These are phyloP conservation scores for Phytophthora aleatoria DNA, from an alignment of 352 stramenopile genomes.

Conservation along the genomic window DNA sequence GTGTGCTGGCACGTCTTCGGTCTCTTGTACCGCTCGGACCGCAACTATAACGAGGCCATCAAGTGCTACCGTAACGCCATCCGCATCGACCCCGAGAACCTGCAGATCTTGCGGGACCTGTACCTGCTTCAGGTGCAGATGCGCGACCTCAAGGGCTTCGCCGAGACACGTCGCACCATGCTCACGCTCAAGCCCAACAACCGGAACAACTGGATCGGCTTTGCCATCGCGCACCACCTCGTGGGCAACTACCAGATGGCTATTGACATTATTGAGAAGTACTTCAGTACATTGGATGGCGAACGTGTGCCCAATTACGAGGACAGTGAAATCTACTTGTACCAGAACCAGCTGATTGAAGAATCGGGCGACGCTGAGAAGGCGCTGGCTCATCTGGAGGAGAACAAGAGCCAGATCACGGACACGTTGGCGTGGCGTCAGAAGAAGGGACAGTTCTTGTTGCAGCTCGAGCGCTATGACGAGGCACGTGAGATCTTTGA, in stretches of 20 bases:
- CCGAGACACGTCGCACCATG: conserved; percentile 93
- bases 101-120: conserved; percentile 97
- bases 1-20: conserved; percentile 99
- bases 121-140: conserved; percentile 96
- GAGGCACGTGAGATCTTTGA: conserved; percentile 72
- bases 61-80: conserved; percentile 99
- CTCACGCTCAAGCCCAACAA: conserved; percentile 95
- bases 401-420: conserved; percentile 72
- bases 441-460: conserved; percentile 76
- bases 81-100: conserved; percentile 95
- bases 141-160: conserved; percentile 92
- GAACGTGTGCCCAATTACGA: conserved; percentile 86
- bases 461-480: conserved; percentile 66
- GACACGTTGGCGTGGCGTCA: conserved; percentile 80
- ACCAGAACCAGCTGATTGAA: conserved; percentile 94
- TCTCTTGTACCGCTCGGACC: conserved; percentile 95
- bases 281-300: conserved; percentile 90
- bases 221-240: conserved; percentile 96
- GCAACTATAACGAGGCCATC: conserved; percentile 97
- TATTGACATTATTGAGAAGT: conserved; percentile 96
- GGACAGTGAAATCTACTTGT: conserved; percentile 96
- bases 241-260: conserved; percentile 92
- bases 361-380: conserved; percentile 87
- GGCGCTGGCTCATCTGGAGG: conserved; percentile 87
- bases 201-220: conserved; percentile 97